Percentiles rank a stretch among this genome's conserved stretches.
Conservation (phyloP, 2,329 filamentous ascomycete genomes). For the Fusarium anguioides region DNA sequence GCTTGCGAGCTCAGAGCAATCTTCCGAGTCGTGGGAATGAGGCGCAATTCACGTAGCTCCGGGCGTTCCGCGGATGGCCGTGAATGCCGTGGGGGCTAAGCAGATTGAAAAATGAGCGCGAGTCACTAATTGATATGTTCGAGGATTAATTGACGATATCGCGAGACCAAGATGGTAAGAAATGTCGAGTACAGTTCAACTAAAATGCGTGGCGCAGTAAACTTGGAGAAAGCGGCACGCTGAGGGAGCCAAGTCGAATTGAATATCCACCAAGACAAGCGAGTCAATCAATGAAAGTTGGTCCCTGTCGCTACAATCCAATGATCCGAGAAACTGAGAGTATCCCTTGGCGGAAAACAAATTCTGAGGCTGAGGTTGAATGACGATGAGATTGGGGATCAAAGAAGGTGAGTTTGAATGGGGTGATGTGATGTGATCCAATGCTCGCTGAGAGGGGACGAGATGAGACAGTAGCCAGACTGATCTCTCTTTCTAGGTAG, state of each 20-base stretch:
- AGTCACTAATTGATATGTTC: constrained; percentile 2
- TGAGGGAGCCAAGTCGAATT: constrained; percentile 4
- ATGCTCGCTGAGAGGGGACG: constrained; percentile 21
- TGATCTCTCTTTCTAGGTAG: constrained; percentile 28
- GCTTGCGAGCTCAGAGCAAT: constrained; percentile 2
- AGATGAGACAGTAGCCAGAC: constrained; percentile 42
- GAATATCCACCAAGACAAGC: constrained; percentile 5
- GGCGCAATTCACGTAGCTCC: constrained; percentile 21
- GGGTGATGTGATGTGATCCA: constrained; percentile 20
- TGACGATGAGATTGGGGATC: constrained; percentile 8
- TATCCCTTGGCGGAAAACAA: constrained; percentile 5
- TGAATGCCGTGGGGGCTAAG: constrained; percentile 4
- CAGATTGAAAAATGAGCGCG: background rate
- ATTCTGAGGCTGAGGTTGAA: constrained; percentile 1
- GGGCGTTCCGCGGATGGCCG: constrained; percentile 30
- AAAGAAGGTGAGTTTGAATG: constrained; percentile 8
- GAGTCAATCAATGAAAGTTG: constrained; percentile 8
- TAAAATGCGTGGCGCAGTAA: constrained; percentile 10
- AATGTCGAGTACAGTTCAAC: background rate
- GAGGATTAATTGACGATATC: constrained; percentile 3
- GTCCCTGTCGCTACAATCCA: constrained; percentile 10
- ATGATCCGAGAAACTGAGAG: background rate
- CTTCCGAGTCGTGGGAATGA: constrained; percentile 3
- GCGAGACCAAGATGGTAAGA: background rate
- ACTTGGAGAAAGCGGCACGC: constrained; percentile 11